Base-by-base conservation (phyloP, 768 basidiomycete genomes). In the Panaeolus papilionaceus region DNA sequence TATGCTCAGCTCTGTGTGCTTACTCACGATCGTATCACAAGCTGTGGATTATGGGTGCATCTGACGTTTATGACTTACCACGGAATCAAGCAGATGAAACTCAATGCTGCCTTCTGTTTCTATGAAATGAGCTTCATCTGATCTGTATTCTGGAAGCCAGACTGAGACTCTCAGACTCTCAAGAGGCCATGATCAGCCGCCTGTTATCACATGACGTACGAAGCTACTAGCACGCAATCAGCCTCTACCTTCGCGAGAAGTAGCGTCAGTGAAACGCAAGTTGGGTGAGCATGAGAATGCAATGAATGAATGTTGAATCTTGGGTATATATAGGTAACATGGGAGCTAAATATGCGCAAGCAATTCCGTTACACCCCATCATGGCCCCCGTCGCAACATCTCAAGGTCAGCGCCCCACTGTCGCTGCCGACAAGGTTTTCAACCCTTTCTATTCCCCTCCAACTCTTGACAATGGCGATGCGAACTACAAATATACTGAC, bases 381-480 rank as follows among this genome's bases (percentile, higher is more conserved):
- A 88, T 88, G 87, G 82, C 87, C 63, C 84, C 86, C 28, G 83
- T 85, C 39, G 83, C 85, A 68, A 85, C 82, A 38, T 70, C 78
- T 64, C 80, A 84, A 23, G 26, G 18, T 51, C 20, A 61, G 64
- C 70, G 62, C 70, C 61, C 66, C 37, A 71, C 74, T 38, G 71
- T 63, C 16, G 66, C 69, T 38, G 68, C 69, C 14, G 67, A 71
- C 58, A 75, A 79, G 65, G 68, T 83, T 40, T 78, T 87, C 78
- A 91, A 91, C 72, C 87, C 88, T 0, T 92, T 92, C 77, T 91
- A 92, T 70, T 90, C 89, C 4, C 91, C 91, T 47, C 79, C 83
- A 14, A 79, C 81, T 16, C 83, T 77, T 1, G 86, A 88, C 49
- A 83, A 84, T 47, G 83, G 79, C 0, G 84, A 91, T 69, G 75